A percentile compares a stretch with the other conserved stretches of the same genome.
These are phyloP conservation scores for Fusarium citri DNA, from an alignment of 2,329 filamentous ascomycete genomes.

Conservation along the genomic window DNA sequence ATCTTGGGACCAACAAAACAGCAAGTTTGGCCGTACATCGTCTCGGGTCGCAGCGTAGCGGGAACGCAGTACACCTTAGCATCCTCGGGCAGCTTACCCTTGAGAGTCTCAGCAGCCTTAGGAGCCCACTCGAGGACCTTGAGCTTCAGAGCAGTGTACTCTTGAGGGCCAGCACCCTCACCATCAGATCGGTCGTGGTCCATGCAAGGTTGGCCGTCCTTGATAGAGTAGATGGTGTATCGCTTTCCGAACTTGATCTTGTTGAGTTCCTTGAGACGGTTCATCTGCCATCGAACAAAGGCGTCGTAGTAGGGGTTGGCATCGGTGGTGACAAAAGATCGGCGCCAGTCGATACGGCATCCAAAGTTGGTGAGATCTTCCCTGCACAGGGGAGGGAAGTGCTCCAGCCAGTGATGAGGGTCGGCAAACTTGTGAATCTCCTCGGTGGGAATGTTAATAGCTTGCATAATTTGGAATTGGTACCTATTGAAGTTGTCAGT, in stretches of 20 bases:
- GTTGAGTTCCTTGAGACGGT: conserved; percentile 84
- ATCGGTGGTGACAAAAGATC: conserved; percentile 93
- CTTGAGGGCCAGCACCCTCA: conserved; percentile 76
- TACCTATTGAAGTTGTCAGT: conserved; percentile 59
- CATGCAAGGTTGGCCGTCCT: conserved; percentile 60
- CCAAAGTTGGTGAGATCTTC: conserved; percentile 86
- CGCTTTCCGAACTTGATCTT: conserved; percentile 95
- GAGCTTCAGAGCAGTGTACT: conserved; percentile 93
- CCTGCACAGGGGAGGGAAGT: conserved; percentile 75
- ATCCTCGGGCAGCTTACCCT: conserved; percentile 80
- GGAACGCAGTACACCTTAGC: conserved; percentile 90
- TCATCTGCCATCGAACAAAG: conserved; percentile 98
- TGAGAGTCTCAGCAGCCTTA: conserved; percentile 75
- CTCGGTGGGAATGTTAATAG: conserved; percentile 85
- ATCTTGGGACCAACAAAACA: conserved; percentile 95
- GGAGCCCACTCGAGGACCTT: conserved; percentile 91
- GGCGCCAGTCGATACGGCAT: conserved; percentile 90
- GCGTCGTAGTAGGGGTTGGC: conserved; percentile 97
- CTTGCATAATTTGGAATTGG: conserved; percentile 94
- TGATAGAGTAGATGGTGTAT: conserved; percentile 84
- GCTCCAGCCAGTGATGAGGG: conserved; percentile 89
- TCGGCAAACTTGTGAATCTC: conserved; percentile 96
- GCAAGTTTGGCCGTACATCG: conserved; percentile 98
- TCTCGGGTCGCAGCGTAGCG: conserved; percentile 93
- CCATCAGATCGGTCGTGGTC: conserved; percentile 61